These are phyloP conservation scores for Aspergillus floridensis DNA, from an alignment of 2,329 filamentous ascomycete genomes.

Conservation along the genomic window DNA sequence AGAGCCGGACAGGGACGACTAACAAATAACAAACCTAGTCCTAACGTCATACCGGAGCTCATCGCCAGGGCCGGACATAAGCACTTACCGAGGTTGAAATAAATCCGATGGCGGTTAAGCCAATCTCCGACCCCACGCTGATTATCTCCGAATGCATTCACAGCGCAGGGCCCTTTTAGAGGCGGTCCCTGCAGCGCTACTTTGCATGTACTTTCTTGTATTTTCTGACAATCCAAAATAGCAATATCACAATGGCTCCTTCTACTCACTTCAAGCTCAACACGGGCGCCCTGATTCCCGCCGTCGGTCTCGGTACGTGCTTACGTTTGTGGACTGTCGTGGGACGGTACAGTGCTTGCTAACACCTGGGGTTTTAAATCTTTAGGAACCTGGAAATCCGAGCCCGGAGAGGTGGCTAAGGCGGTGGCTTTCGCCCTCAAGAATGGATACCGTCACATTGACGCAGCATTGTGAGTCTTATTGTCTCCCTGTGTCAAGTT, in stretches of 20 bases:
- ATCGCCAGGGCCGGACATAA: background rate
- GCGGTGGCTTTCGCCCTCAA: conserved; percentile 35
- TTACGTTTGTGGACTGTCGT: background rate
- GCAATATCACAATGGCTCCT: background rate
- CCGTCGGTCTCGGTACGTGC: conserved; percentile 30
- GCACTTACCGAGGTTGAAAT: background rate
- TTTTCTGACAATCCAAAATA: background rate
- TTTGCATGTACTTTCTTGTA: background rate
- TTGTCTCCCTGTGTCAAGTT: background rate
- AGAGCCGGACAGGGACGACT: too few species aligned
- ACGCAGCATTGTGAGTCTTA: conserved; percentile 32
- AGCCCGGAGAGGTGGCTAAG: conserved; percentile 31
- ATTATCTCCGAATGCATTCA: background rate
- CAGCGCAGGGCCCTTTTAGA: background rate
- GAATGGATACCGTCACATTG: conserved; percentile 40
- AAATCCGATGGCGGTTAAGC: background rate
- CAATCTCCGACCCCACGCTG: background rate
- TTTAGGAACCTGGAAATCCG: conserved; percentile 37
- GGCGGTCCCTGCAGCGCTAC: background rate
- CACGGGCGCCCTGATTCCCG: conserved; percentile 40
- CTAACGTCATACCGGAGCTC: too few species aligned
- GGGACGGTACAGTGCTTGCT: background rate
- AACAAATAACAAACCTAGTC: too few species aligned
- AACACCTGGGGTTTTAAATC: background rate
- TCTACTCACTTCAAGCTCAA: conserved; percentile 28